Conservation (phyloP, 352 stramenopile species). For the Phytophthora palmivora region DNA sequence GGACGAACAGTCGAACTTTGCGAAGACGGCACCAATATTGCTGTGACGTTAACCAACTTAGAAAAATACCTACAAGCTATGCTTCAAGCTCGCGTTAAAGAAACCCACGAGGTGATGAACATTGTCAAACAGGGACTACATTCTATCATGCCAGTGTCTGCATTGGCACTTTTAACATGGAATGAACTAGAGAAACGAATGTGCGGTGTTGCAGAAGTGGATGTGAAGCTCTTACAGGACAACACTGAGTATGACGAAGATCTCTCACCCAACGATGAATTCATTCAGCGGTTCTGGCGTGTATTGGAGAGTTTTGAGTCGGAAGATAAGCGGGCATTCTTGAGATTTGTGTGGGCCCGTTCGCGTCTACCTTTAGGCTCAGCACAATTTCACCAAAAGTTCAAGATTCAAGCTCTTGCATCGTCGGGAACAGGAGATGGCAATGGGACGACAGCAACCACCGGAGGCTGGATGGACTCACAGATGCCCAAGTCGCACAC, state of each 20-base stretch:
- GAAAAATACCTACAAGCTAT: conserved; percentile 54
- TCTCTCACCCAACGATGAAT: conserved; percentile 62
- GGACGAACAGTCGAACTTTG: conserved; percentile 57
- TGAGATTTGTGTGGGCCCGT: conserved; percentile 86
- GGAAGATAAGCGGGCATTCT: conserved; percentile 75
- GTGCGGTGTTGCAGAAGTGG: conserved; percentile 76
- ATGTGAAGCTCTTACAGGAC: conserved; percentile 69
- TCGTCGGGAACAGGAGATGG: conserved; percentile 22
- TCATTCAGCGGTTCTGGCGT: conserved; percentile 83
- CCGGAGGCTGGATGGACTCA: conserved; percentile 47
- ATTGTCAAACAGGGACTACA: conserved; percentile 80
- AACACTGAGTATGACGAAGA: conserved; percentile 91
- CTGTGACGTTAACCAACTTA: conserved; percentile 61
- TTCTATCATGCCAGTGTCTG: conserved; percentile 73
- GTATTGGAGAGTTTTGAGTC: conserved; percentile 66
- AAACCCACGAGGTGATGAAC: conserved; percentile 61
- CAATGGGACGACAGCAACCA: conserved; percentile 5
- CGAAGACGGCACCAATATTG: conserved; percentile 35
- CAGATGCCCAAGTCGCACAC: conserved; percentile 89
- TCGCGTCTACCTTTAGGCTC: conserved; percentile 68
- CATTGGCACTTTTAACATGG: conserved; percentile 65
- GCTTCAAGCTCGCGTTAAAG: conserved; percentile 47
- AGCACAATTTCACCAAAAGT: conserved; percentile 83
- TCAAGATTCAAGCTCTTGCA: conserved; percentile 83
- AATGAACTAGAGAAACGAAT: conserved; percentile 77